phyloP scores from a whole-genome alignment of 495 filamentous ascomycete genomes.

The Talaromyces proteolyticus region DNA sequence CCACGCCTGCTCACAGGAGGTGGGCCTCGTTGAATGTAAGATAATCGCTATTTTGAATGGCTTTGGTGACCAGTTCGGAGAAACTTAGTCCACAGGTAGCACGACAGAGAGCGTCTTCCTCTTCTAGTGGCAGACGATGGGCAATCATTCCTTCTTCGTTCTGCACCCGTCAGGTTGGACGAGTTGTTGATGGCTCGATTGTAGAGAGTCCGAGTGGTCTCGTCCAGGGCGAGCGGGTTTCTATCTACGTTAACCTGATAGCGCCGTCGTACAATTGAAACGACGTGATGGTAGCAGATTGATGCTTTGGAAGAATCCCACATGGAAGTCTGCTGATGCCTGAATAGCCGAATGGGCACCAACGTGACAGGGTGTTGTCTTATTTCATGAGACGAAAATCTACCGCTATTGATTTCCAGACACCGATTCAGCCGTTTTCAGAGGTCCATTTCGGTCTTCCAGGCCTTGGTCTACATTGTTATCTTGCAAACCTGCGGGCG shows the following conservation, averaged over 20 bases:
- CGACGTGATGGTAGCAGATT: too few species aligned
- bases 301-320: too few species aligned
- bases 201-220: conserved; percentile 9
- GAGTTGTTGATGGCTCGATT: conserved; percentile 10
- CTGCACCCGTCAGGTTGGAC: conserved; percentile 9
- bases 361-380: too few species aligned
- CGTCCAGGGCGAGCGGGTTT: neutral
- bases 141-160: conserved; percentile 8
- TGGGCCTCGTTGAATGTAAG: conserved; percentile 6
- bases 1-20: conserved; percentile 3
- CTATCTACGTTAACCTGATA: neutral
- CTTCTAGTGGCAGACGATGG: conserved; percentile 3
- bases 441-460: too few species aligned
- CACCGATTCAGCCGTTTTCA: too few species aligned
- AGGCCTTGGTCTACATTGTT: too few species aligned
- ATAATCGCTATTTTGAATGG: conserved; percentile 3
- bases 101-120: conserved; percentile 9
- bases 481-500: too few species aligned
- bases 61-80: conserved; percentile 9
- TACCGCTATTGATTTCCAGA: too few species aligned
- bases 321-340: too few species aligned
- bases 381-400: too few species aligned
- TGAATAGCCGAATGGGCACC: too few species aligned
- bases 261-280: too few species aligned
- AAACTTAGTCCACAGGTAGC: conserved; percentile 6